phyloP scores from a whole-genome alignment of 192 early-diverging fungal species.

The Coemansia sp. region DNA sequence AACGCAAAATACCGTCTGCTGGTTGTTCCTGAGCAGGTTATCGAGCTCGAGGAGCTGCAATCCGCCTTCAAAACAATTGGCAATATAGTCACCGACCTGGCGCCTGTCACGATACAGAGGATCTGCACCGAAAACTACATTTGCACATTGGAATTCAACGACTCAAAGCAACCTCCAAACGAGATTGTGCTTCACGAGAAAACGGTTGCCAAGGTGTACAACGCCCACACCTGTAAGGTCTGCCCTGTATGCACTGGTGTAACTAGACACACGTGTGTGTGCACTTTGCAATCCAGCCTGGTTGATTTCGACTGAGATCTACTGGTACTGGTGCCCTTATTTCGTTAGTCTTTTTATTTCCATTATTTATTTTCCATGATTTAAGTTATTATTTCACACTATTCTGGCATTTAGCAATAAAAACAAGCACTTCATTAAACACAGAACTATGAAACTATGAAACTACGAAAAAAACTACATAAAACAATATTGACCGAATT shows the following conservation, averaged over 20 bases:
- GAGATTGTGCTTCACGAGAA: neutral
- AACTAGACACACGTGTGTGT: neutral
- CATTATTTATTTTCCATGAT: neutral
- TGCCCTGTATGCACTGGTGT: neutral
- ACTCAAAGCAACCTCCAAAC: conserved; percentile 1
- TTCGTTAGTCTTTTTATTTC: neutral
- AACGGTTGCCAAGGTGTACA: neutral
- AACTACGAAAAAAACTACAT: no score
- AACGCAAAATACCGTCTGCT: neutral
- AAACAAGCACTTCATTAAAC: neutral
- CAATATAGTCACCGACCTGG: neutral
- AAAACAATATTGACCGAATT: no score
- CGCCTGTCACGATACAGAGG: neutral
- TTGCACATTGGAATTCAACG: neutral
- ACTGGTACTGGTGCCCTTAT: no score
- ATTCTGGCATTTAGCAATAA: no score
- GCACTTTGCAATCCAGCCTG: neutral
- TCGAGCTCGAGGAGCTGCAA: neutral
- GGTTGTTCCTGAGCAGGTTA: neutral
- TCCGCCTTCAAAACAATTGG: neutral
- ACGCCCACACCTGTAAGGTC: neutral
- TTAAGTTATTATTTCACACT: no score
- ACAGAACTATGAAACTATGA: neutral
- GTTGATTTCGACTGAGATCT: neutral
- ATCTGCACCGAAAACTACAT: neutral